These are phyloP conservation scores for Paecilomyces formosus DNA, from an alignment of 2,329 filamentous ascomycete species.

Conservation along the genomic window DNA sequence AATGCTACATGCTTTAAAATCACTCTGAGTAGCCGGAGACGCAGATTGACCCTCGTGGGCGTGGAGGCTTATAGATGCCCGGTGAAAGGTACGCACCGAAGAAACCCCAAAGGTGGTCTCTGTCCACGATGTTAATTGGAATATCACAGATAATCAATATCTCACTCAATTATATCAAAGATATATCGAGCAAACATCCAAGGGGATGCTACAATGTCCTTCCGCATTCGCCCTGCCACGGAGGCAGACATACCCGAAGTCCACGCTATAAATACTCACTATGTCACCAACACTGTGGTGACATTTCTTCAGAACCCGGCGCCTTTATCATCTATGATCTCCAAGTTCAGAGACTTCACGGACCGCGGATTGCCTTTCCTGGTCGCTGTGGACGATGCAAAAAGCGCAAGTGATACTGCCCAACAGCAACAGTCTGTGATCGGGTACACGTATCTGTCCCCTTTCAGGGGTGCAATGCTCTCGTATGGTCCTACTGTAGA, in stretches of 20 bases:
- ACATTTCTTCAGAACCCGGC: slow-evolving; percentile 25
- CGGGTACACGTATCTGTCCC: slow-evolving; percentile 28
- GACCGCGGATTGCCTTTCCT: slow-evolving; percentile 27
- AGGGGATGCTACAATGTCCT: not conserved
- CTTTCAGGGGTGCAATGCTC: slow-evolving; percentile 26
- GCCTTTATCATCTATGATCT: slow-evolving; percentile 17
- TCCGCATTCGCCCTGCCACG: slow-evolving; percentile 23
- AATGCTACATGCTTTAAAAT: not conserved
- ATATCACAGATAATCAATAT: not conserved
- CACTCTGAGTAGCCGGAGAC: too few species aligned
- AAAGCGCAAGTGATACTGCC: slow-evolving; percentile 1
- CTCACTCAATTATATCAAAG: not conserved
- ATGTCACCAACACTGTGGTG: slow-evolving; percentile 30
- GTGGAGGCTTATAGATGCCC: too few species aligned
- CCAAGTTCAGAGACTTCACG: slow-evolving; percentile 18
- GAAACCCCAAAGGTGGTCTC: too few species aligned
- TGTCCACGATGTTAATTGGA: not conserved
- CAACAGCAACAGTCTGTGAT: slow-evolving; percentile 12
- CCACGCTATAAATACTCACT: slow-evolving; percentile 27
- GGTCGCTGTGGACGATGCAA: slow-evolving; percentile 21
- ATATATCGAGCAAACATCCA: not conserved
- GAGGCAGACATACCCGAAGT: slow-evolving; percentile 26
- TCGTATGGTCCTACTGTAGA: slow-evolving; percentile 36
- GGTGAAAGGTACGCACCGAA: too few species aligned
- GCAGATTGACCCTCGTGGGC: too few species aligned